Evolutionary conservation across 805 yeast species (phyloP).

Genomic region (Grigorovia yakushimaensis): DNA sequence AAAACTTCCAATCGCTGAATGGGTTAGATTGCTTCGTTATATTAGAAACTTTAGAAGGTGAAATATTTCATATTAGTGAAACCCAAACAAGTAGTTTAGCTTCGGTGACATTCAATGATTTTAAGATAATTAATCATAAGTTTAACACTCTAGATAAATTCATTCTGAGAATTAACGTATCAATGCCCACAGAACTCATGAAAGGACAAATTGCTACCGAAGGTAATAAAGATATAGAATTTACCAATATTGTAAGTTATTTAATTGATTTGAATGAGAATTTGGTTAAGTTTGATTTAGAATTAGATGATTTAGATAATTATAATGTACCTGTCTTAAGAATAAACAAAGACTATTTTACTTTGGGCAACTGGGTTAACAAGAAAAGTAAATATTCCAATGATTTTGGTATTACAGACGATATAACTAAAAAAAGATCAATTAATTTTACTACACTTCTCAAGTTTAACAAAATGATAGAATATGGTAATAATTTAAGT

Average conservation of each 20-base stretch:
- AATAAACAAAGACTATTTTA: constrained; percentile 20
- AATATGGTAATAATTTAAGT: constrained; percentile 16
- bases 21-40: constrained; percentile 12
- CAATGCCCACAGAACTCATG: constrained; percentile 11
- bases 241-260: constrained; percentile 12
- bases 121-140: constrained; percentile 6
- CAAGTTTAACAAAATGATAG: constrained; percentile 22
- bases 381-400: neutral
- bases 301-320: constrained; percentile 3
- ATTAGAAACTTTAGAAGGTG: constrained; percentile 15
- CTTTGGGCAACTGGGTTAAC: neutral
- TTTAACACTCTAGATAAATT: constrained; percentile 8
- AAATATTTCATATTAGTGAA: constrained; percentile 21
- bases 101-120: constrained; percentile 19
- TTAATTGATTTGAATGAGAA: constrained; percentile 12
- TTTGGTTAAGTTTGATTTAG: constrained; percentile 8
- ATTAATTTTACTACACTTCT: constrained; percentile 22
- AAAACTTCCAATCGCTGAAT: neutral
- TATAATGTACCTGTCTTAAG: constrained; percentile 18
- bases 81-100: constrained; percentile 12
- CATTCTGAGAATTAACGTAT: constrained; percentile 13
- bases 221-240: constrained; percentile 4
- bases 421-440: constrained; percentile 6
- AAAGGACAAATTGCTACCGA: too few relatives aligned
- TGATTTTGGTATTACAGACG: neutral